phyloP scores from a whole-genome alignment of 371 early-diverging fungal species.

The Apophysomyces ossiformis region DNA sequence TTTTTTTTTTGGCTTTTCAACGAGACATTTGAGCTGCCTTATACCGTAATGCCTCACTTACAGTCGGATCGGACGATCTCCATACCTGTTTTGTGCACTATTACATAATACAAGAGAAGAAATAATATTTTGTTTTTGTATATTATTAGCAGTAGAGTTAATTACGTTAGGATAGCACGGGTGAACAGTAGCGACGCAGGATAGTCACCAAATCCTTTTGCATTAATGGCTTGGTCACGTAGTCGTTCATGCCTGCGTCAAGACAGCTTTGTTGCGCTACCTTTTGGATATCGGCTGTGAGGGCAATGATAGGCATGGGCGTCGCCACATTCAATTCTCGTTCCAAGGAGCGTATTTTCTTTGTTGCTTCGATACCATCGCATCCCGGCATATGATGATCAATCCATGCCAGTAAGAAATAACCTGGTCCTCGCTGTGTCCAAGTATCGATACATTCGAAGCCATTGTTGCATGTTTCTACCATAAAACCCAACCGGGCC shows the following conservation, averaged over 20 bases:
- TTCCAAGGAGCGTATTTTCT: conserved; percentile 39
- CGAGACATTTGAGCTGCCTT: no score
- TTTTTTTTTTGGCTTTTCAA: no score
- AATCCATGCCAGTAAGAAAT: conserved; percentile 46
- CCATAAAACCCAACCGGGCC: conserved; percentile 38
- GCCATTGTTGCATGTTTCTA: conserved; percentile 49
- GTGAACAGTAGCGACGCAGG: conserved; percentile 33
- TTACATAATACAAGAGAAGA: no score
- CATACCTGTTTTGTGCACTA: no score
- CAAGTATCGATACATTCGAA: conserved; percentile 48
- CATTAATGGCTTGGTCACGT: conserved; percentile 52
- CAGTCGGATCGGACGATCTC: no score
- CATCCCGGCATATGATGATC: conserved; percentile 58
- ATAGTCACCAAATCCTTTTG: conserved; percentile 46
- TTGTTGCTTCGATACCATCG: conserved; percentile 50
- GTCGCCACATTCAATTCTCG: conserved; percentile 22
- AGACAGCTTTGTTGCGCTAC: conserved; percentile 57
- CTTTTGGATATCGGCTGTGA: conserved; percentile 61
- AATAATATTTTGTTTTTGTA: no score
- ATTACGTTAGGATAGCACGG: not conserved
- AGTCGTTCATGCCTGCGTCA: conserved; percentile 63
- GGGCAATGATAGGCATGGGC: conserved; percentile 46
- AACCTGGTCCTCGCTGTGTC: conserved; percentile 38
- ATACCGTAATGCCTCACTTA: no score
- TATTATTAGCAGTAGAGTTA: not conserved